Evolutionary conservation across 2,329 filamentous ascomycete species (phyloP), one percentile per base, ranked within the genome.

Genomic region (Microcera coccophila): DNA sequence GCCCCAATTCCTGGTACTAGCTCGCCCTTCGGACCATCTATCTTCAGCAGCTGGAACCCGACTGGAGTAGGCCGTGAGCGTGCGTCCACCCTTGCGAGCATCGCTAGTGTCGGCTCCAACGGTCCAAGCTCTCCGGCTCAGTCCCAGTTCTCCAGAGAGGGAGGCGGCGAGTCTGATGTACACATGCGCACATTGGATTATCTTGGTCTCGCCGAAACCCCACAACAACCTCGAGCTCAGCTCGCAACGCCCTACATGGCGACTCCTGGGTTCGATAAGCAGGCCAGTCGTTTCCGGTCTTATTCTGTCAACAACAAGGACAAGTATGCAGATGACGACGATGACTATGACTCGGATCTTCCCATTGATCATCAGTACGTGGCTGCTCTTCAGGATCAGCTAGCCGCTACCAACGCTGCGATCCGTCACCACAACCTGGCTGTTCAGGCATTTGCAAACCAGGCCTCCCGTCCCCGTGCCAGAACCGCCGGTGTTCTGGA

Each of bases 251-350:
- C 86, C 3, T 85, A 89, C 52, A 74, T 91, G 24, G 83, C 85
- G 34, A 86, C 86, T 59, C 72, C 91, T 47, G 82, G 84, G 48
- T 84, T 87, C 62, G 78, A 88, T 53, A 85, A 84, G 62, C 86
- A 87, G 56, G 77, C 84, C 34, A 97, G 87, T 64, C 82, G 93
- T 39, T 95, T 97, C 74, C 83, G 93, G 36, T 98, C 93, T 2
- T 97, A 96, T 66, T 98, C 93, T 1, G 93, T 98, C 52, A 98
- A 98, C 66, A 94, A 95, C 42, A 96, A 95, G 67, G 91, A 97
- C 64, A 94, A 93, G 65, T 97, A 97, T 58, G 90, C 87, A 3
- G 89, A 94, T 57, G 85, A 89, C 36, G 90, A 94, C 39, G 85
- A 90, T 19, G 85, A 90, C 47, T 88, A 86, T 47, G 82, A 77